These are phyloP conservation scores for Penicillium sp. DNA, from an alignment of 2,329 filamentous ascomycete genomes.

Conservation along the genomic window DNA sequence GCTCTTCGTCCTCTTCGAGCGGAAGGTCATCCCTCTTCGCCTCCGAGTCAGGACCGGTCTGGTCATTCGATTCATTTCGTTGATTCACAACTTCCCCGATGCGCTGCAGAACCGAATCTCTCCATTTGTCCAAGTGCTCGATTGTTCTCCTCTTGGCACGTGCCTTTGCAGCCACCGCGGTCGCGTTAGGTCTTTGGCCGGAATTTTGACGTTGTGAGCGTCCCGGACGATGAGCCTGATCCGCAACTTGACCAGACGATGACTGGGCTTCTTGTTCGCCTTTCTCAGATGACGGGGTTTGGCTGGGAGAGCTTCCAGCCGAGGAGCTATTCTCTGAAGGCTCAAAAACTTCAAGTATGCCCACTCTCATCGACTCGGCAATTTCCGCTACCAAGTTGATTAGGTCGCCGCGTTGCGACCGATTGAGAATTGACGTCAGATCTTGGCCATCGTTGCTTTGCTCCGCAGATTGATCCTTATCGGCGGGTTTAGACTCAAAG, in stretches of 20 bases:
- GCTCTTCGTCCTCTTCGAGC: slow-evolving; percentile 20
- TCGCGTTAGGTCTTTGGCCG: slow-evolving; percentile 11
- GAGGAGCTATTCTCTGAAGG: slow-evolving; percentile 8
- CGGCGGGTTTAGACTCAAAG: slow-evolving; percentile 24
- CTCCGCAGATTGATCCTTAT: slow-evolving; percentile 7
- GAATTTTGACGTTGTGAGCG: slow-evolving; percentile 5
- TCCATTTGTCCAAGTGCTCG: slow-evolving; percentile 74
- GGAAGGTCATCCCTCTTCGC: slow-evolving; percentile 17
- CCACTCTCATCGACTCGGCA: slow-evolving; percentile 36
- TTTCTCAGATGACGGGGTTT: slow-evolving; percentile 18
- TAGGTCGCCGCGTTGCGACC: slow-evolving; percentile 38
- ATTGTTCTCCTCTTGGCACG: slow-evolving; percentile 58
- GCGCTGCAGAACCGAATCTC: slow-evolving; percentile 61
- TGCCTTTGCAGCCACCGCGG: slow-evolving; percentile 19
- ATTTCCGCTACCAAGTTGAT: slow-evolving; percentile 38
- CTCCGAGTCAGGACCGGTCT: slow-evolving; percentile 19
- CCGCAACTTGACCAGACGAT: slow-evolving; percentile 7
- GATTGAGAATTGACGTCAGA: slow-evolving; percentile 38
- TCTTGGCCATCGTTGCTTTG: slow-evolving; percentile 30
- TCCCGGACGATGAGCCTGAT: not conserved
- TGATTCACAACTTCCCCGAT: slow-evolving; percentile 62
- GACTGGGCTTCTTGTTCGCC: slow-evolving; percentile 10
- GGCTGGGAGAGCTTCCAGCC: slow-evolving; percentile 1
- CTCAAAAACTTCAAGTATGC: slow-evolving; percentile 35
- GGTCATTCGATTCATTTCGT: slow-evolving; percentile 38